Evolutionary conservation across 305 asterid genomes (phyloP).

Genomic region (Fraxinus baroniana): DNA sequence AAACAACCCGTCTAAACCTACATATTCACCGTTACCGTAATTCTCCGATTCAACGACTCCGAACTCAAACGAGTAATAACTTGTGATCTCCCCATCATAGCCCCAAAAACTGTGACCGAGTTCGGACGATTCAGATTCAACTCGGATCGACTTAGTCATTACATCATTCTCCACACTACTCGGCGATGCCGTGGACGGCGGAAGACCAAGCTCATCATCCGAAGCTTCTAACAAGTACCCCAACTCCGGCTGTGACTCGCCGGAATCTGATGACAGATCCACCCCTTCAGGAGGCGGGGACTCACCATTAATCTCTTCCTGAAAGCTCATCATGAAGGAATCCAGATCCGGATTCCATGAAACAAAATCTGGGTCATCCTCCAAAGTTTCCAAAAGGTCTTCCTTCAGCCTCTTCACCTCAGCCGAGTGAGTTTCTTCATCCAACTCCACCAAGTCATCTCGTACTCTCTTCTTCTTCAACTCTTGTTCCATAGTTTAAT

Average conservation of each 20-base stretch:
- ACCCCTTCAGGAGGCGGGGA: not conserved
- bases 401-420: slow-evolving; percentile 70
- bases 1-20: slow-evolving; percentile 44
- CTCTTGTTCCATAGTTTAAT: slow-evolving; percentile 38
- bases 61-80: slow-evolving; percentile 49
- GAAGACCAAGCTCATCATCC: slow-evolving; percentile 82
- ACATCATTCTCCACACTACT: slow-evolving; percentile 24
- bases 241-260: slow-evolving; percentile 23
- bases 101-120: slow-evolving; percentile 48
- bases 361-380: slow-evolving; percentile 41
- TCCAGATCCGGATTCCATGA: slow-evolving; percentile 50
- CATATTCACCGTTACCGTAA: slow-evolving; percentile 20
- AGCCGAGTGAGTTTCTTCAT: slow-evolving; percentile 39
- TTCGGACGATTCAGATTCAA: slow-evolving; percentile 34
- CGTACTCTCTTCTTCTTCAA: slow-evolving; percentile 43
- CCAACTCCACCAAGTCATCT: slow-evolving; percentile 32
- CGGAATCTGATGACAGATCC: not conserved
- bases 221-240: slow-evolving; percentile 73
- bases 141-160: slow-evolving; percentile 33
- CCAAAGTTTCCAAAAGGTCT: slow-evolving; percentile 52
- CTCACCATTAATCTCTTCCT: slow-evolving; percentile 50
- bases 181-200: slow-evolving; percentile 42
- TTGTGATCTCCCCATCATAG: slow-evolving; percentile 25
- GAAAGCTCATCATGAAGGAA: slow-evolving; percentile 71
- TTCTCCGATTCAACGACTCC: slow-evolving; percentile 41